Evolutionary conservation across 306 rosid genomes (phyloP).

Genomic region (Argentina anserina): DNA sequence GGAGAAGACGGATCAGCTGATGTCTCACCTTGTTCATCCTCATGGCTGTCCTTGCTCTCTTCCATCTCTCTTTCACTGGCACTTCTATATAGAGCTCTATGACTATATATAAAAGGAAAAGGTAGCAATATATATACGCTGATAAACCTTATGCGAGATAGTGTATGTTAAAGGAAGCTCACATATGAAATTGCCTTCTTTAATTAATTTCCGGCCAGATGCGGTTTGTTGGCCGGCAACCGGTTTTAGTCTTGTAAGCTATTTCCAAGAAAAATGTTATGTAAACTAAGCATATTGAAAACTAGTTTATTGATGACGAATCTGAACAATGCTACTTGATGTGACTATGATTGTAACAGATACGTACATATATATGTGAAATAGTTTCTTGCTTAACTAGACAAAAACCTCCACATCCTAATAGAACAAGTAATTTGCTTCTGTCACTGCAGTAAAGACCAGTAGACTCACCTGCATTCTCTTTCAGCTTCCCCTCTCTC

Average conservation of each 20-base stretch:
- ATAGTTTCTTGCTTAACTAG: not conserved
- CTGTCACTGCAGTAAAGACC: not conserved
- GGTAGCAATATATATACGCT: not conserved
- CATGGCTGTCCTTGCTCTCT: slow-evolving; percentile 1
- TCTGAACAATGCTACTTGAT: not conserved
- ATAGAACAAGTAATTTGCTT: not conserved
- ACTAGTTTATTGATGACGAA: not conserved
- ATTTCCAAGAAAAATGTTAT: not conserved
- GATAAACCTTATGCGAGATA: not conserved
- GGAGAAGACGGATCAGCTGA: slow-evolving; percentile 22
- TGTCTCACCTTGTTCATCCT: not conserved
- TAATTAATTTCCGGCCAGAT: not conserved
- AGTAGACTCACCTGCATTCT: not conserved
- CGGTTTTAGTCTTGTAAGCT: too few relatives aligned
- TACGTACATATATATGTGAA: not conserved
- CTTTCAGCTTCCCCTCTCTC: not conserved
- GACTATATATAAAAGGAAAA: not conserved
- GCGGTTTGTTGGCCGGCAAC: too few relatives aligned
- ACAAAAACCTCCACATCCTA: not conserved
- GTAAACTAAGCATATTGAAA: not conserved
- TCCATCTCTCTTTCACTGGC: slow-evolving; percentile 4
- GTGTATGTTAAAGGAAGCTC: not conserved
- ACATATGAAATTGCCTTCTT: not conserved
- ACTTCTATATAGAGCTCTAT: not conserved
- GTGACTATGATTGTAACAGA: slow-evolving; percentile 4